These are phyloP conservation scores for Calocera cornea DNA, from an alignment of 768 basidiomycete species.

Conservation along the genomic window DNA sequence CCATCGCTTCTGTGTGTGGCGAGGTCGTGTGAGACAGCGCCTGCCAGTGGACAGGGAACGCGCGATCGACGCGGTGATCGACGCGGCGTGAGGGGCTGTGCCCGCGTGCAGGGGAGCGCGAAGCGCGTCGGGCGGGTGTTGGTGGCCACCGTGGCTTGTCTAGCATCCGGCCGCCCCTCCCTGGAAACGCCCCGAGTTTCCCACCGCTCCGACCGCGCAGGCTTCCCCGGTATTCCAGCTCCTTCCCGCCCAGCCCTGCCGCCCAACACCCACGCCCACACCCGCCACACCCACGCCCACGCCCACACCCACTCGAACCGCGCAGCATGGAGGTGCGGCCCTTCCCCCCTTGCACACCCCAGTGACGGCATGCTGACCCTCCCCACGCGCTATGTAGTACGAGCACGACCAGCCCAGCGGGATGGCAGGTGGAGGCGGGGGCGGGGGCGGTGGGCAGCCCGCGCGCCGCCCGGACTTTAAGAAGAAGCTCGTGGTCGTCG, in stretches of 20 bases:
- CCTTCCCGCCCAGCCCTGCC: neutral
- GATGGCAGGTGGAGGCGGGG: too few species aligned
- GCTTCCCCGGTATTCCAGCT: too few species aligned
- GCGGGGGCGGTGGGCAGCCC: neutral
- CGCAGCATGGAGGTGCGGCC: neutral
- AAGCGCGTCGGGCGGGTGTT: neutral
- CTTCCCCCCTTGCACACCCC: neutral
- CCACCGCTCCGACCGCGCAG: too few species aligned
- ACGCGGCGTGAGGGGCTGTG: neutral
- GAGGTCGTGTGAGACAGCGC: neutral
- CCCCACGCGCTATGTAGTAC: neutral
- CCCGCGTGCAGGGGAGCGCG: neutral
- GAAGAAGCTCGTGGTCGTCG: slow-evolving; percentile 68
- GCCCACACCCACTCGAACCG: neutral
- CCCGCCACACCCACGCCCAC: neutral
- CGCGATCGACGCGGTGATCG: neutral
- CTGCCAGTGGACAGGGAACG: neutral
- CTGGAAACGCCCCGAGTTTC: too few species aligned
- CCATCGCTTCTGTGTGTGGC: neutral
- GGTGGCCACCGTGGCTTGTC: neutral
- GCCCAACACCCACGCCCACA: neutral
- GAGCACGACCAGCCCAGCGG: neutral
- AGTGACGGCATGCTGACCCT: neutral
- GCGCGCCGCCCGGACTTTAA: slow-evolving; percentile 54
- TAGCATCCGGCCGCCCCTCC: too few species aligned